Evolutionary conservation across 305 asterid species (phyloP).

Genomic region (Ilex paraguariensis): DNA sequence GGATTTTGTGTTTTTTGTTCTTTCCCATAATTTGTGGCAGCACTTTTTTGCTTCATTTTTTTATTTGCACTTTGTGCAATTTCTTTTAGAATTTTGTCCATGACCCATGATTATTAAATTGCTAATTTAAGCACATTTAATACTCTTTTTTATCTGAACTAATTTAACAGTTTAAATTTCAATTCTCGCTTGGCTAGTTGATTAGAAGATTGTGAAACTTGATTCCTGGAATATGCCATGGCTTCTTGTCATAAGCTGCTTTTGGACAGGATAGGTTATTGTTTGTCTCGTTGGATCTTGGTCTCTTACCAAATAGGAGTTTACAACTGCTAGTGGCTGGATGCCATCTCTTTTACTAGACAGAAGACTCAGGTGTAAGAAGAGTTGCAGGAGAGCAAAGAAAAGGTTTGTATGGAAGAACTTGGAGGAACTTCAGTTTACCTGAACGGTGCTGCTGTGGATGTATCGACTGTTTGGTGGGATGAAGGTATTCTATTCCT

Average conservation of each 20-base stretch:
- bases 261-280: neutral
- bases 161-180: too few relatives aligned
- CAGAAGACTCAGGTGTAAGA: constrained; percentile 26
- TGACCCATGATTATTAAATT: too few relatives aligned
- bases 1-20: too few relatives aligned
- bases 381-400: constrained; percentile 25
- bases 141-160: too few relatives aligned
- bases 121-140: too few relatives aligned
- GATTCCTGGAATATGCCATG: too few relatives aligned
- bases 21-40: too few relatives aligned
- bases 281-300: constrained; percentile 23
- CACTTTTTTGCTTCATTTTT: too few relatives aligned
- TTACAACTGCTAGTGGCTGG: constrained; percentile 30
- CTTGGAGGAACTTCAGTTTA: constrained; percentile 31
- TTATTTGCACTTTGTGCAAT: too few relatives aligned
- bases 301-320: constrained; percentile 40
- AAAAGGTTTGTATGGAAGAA: constrained; percentile 26
- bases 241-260: neutral
- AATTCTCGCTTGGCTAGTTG: too few relatives aligned
- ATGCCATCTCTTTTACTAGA: constrained; percentile 19
- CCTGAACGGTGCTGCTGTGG: constrained; percentile 33
- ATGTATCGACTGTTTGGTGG: constrained; percentile 42
- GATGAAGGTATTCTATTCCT: constrained; percentile 33
- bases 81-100: too few relatives aligned
- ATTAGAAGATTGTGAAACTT: too few relatives aligned